Conservation (phyloP, 352 stramenopile genomes). For the Phytophthora sojae region DNA sequence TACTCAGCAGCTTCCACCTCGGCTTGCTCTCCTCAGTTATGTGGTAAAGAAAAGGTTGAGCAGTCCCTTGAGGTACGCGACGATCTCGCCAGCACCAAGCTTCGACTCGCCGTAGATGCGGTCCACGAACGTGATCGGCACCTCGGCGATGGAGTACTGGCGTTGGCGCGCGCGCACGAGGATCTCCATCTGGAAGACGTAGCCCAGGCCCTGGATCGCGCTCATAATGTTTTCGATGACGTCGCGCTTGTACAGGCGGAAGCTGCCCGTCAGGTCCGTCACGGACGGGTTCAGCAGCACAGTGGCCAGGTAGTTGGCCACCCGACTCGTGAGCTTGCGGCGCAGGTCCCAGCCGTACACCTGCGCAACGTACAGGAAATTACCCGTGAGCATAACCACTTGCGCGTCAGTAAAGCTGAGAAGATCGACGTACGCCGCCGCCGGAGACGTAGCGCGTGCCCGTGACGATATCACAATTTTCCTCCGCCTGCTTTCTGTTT, state of each 20-base stretch:
- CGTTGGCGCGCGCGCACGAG: constrained; percentile 94
- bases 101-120: constrained; percentile 99
- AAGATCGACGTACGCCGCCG: constrained; percentile 87
- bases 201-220: constrained; percentile 90
- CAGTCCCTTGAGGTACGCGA: constrained; percentile 97
- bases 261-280: constrained; percentile 97
- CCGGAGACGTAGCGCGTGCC: constrained; percentile 95
- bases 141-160: constrained; percentile 94
- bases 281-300: constrained; percentile 96
- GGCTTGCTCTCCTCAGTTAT: constrained; percentile 41
- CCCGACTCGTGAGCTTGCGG: constrained; percentile 96
- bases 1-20: constrained; percentile 1
- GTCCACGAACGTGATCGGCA: constrained; percentile 99
- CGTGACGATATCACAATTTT: constrained; percentile 96
- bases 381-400: neutral
- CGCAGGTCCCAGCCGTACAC: constrained; percentile 97
- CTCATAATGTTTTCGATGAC: constrained; percentile 96
- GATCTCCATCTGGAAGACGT: constrained; percentile 99
- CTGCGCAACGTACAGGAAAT: constrained; percentile 36
- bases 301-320: constrained; percentile 98
- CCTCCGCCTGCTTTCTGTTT: constrained; percentile 69
- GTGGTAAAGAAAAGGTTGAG: constrained; percentile 97
- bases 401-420: neutral
- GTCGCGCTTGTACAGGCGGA: constrained; percentile 96
- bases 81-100: constrained; percentile 97